Base-by-base conservation (phyloP, 2,329 filamentous ascomycete genomes). In the Colletotrichum filicis region DNA sequence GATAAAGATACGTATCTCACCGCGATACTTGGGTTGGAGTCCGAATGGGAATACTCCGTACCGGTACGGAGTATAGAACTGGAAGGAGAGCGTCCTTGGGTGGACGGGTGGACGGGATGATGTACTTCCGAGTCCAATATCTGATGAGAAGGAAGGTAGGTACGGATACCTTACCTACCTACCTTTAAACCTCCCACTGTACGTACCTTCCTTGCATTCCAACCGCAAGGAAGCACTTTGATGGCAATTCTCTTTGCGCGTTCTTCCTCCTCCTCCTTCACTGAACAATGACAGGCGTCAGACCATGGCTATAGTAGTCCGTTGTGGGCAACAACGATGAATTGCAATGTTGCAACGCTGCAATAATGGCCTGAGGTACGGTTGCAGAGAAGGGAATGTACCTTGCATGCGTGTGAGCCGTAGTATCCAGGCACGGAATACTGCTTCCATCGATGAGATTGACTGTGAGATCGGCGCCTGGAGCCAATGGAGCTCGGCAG, bases 401-500 rank as follows among this genome's bases (percentile, higher is more conserved):
- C 58, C 58, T 49, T 61, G 58, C 58, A 61, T 61, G 58, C n/a
- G 16, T 12, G 58, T 37, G n/a, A 61, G 22, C 58, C n/a, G 16
- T 57, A 1, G 26, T 57, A 57, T 16, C 55, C 55, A 30, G n/a
- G 9, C 32, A 35, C 32, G 32, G 32, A 35, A 35, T 46, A 61
- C 16, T 19, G 22, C 37, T 7, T 28, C 58, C 19, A 16, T 30
- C 4, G 3, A 32, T 57, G 64, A 68, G 68, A 71, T 71, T 62
- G 49, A 68, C 68, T 58, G 68, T 62, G 37, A 64, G 69, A 72
- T 72, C 66, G 53, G 69, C 59, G 61, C 56, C 35, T 49, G 64
- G 46, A 58, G 30, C 68, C 62, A 56, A 58, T 69, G 65, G 69
- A 64, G 55, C 59, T 69, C 69, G 69, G 69, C 68, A 71, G 49